These are phyloP conservation scores for Penicillium sp. DNA, from an alignment of 2,329 filamentous ascomycete genomes.

Conservation along the genomic window DNA sequence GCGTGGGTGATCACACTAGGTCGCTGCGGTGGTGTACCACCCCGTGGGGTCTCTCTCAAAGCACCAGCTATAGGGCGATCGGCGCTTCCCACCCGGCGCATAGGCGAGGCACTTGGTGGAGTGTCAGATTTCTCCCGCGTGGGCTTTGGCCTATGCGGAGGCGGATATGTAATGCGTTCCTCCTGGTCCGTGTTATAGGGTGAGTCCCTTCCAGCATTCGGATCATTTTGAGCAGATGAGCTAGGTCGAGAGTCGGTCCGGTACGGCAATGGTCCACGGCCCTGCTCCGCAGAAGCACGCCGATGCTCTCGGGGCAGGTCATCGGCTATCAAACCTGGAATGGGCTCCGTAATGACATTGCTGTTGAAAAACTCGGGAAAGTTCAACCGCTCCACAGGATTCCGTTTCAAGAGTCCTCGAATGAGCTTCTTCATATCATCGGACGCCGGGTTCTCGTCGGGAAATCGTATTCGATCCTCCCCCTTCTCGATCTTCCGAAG, in stretches of 20 bases:
- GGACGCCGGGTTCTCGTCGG: constrained; percentile 70
- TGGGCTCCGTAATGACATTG: constrained; percentile 69
- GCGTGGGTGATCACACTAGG: constrained; percentile 38
- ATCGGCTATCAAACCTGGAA: constrained; percentile 79
- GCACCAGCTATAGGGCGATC: constrained; percentile 32
- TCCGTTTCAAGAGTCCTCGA: constrained; percentile 77
- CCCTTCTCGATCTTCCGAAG: constrained; percentile 87
- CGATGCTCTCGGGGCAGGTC: constrained; percentile 56
- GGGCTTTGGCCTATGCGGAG: constrained; percentile 43
- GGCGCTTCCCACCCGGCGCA: constrained; percentile 38
- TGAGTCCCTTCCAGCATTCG: constrained; percentile 27
- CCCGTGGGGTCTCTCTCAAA: constrained; percentile 30
- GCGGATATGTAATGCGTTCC: constrained; percentile 24
- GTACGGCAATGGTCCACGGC: constrained; percentile 12
- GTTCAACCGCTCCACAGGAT: constrained; percentile 78
- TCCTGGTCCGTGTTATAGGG: constrained; percentile 26
- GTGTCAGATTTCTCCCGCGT: constrained; percentile 32
- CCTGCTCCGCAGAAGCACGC: constrained; percentile 23
- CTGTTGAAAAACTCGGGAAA: constrained; percentile 86
- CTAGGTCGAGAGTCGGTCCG: constrained; percentile 24
- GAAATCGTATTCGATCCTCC: constrained; percentile 83
- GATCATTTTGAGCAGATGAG: constrained; percentile 15
- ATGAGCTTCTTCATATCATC: constrained; percentile 79
- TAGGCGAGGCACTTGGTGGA: constrained; percentile 30
- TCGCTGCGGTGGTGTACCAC: constrained; percentile 33